Evolutionary conservation across 768 basidiomycete species (phyloP), one percentile per base, ranked within the genome.

Genomic region (Rhizopogon vinicolor): DNA sequence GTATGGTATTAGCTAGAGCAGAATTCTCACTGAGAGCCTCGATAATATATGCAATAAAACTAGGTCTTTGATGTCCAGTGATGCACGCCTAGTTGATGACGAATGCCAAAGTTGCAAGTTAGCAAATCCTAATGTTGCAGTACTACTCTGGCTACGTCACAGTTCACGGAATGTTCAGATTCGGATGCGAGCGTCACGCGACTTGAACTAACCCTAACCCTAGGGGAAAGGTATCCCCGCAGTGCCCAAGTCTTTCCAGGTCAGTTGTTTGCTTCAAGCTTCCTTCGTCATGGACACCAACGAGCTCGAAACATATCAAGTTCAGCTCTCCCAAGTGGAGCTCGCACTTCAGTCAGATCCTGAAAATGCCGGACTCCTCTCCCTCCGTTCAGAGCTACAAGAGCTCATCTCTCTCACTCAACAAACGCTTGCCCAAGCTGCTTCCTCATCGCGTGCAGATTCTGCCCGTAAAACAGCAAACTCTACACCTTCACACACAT

Each of bases 281-380:
- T 42, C 16, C 16, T 35, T 10, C n/a, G 49, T 56, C 6, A 70
- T 70, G 68, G 68, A 90, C 68, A 84, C 82, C 63, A 76, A 81
- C 56, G 92, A 93, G 70, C 82, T 94, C 56, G 92, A 94, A 71
- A 90, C 89, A 2, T 93, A 93, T 67, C 89, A 93, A 74, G 88
- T 89, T 10, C 90, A 92, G 67, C 85, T 93, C 56, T 84, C 86
- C n/a, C 90, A 93, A 68, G 91, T 94, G 58, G 89, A 93, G 69
- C 72, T 83, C 53, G 87, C 90, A 18, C 84, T 95, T 45, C 75
- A 82, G 48, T 69, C 83, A 41, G 92, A 94, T 65, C 88, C 91
- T 5, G 74, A 75, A 63, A 93, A 91, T 67, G 63, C 73, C 52
- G 91, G 89, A 69, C 84, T 93, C 45, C 71, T 78, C 40, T 84